These are phyloP conservation scores for Elaeagnus macrophylla DNA, from an alignment of 306 rosid genomes.

Conservation along the genomic window DNA sequence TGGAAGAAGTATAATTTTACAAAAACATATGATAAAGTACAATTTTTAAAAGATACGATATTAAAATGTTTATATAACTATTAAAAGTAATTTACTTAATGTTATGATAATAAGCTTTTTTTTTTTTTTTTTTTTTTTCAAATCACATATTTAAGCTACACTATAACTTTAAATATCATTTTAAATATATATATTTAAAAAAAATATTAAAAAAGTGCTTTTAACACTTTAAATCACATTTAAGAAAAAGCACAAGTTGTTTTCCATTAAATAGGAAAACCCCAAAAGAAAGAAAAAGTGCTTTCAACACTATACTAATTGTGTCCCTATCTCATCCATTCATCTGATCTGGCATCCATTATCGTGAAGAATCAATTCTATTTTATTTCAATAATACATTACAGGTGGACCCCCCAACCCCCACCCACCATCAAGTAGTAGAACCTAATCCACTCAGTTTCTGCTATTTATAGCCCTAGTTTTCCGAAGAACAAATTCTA, in stretches of 20 bases:
- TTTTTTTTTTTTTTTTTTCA: too few relatives aligned
- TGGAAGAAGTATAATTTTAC: not conserved
- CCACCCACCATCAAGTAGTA: not conserved
- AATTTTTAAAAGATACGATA: too few relatives aligned
- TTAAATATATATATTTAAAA: not conserved
- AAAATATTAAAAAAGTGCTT: not conserved
- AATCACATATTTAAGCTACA: too few relatives aligned
- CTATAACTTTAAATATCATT: too few relatives aligned
- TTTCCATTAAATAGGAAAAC: too few relatives aligned
- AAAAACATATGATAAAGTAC: too few relatives aligned
- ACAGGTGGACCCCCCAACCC: slow-evolving; percentile 1
- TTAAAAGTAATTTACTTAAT: too few relatives aligned
- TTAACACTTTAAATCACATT: too few relatives aligned
- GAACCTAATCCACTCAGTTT: not conserved
- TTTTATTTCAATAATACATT: not conserved
- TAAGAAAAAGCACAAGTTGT: too few relatives aligned
- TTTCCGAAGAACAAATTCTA: slow-evolving; percentile 2
- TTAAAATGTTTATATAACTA: too few relatives aligned
- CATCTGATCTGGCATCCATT: slow-evolving; percentile 19
- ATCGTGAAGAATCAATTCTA: not conserved
- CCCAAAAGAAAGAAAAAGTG: not conserved
- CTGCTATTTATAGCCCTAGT: slow-evolving; percentile 15
- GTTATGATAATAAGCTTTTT: too few relatives aligned
- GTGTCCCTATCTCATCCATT: slow-evolving; percentile 4
- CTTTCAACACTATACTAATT: not conserved